A percentile compares a stretch with the other conserved stretches of the same genome.
Conservation (phyloP, 2,329 filamentous ascomycete genomes). For the Penicillium sp. region DNA sequence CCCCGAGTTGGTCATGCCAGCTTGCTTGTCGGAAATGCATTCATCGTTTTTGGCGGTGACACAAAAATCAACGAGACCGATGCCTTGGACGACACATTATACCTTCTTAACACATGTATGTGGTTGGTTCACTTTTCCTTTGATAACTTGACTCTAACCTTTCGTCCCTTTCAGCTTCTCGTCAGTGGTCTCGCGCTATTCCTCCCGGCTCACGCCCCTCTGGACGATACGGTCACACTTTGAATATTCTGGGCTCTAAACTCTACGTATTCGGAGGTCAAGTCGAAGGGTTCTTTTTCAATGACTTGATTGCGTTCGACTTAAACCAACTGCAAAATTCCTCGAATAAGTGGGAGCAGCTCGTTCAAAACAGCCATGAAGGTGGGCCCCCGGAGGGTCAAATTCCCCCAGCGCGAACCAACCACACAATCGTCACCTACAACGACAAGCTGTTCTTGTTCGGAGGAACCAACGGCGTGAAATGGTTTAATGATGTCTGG, state of each 20-base stretch:
- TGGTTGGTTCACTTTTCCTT: slow-evolving; percentile 18
- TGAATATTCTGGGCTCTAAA: slow-evolving; percentile 95
- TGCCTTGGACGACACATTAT: slow-evolving; percentile 88
- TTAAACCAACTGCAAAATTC: slow-evolving; percentile 90
- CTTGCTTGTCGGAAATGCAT: slow-evolving; percentile 93
- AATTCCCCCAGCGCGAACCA: slow-evolving; percentile 85
- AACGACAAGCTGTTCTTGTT: slow-evolving; percentile 97
- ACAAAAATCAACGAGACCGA: slow-evolving; percentile 95
- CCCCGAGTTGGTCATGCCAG: slow-evolving; percentile 93
- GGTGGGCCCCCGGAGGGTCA: slow-evolving; percentile 58
- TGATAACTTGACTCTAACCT: slow-evolving; percentile 27
- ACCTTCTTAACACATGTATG: slow-evolving; percentile 96
- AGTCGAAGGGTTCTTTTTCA: slow-evolving; percentile 97
- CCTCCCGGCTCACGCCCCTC: slow-evolving; percentile 82
- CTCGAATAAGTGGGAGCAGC: slow-evolving; percentile 88
- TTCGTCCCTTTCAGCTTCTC: slow-evolving; percentile 64
- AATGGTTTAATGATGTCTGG: slow-evolving; percentile 99
- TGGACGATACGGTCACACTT: slow-evolving; percentile 90
- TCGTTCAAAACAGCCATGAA: slow-evolving; percentile 71
- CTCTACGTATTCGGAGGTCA: slow-evolving; percentile 98
- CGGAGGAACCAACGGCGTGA: slow-evolving; percentile 89
- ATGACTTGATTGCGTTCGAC: slow-evolving; percentile 92
- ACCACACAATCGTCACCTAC: slow-evolving; percentile 87
- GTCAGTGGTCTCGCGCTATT: slow-evolving; percentile 94
- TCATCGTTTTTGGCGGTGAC: slow-evolving; percentile 97